Conservation (phyloP, 768 basidiomycete species). For the Tephrocybe rancida region DNA sequence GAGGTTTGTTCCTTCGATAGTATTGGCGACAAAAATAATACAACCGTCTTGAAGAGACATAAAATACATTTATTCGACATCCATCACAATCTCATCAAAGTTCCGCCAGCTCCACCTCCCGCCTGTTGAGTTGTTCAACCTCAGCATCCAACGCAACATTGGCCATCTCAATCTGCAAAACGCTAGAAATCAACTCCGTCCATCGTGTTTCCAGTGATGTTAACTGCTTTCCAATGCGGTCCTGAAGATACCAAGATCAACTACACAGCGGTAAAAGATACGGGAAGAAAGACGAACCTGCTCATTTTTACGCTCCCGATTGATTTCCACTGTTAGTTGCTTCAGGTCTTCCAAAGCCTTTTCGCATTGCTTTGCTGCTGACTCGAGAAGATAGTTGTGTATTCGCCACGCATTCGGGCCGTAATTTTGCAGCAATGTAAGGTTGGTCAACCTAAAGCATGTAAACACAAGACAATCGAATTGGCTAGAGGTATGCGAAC, state of each 20-base stretch:
- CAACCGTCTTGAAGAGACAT: too few species aligned
- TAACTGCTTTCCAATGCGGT: slow-evolving; percentile 76
- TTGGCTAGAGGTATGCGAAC: slow-evolving; percentile 38
- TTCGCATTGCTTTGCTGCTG: slow-evolving; percentile 72
- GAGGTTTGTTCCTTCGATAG: too few species aligned
- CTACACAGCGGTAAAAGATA: neutral
- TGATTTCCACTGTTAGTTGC: slow-evolving; percentile 80
- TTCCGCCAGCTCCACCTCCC: slow-evolving; percentile 63
- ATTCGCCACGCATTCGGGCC: slow-evolving; percentile 92
- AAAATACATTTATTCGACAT: neutral
- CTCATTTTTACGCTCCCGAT: slow-evolving; percentile 83
- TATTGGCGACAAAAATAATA: too few species aligned
- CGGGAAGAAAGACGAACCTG: slow-evolving; percentile 52
- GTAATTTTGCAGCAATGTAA: slow-evolving; percentile 81
- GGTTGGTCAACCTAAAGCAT: slow-evolving; percentile 71
- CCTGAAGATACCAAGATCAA: slow-evolving; percentile 43
- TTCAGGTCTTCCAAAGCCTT: slow-evolving; percentile 75
- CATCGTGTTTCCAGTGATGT: slow-evolving; percentile 83
- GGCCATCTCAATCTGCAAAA: slow-evolving; percentile 95
- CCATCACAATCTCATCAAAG: slow-evolving; percentile 26
- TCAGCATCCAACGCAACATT: slow-evolving; percentile 88
- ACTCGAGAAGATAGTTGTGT: slow-evolving; percentile 87
- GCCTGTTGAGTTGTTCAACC: slow-evolving; percentile 59
- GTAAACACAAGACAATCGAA: neutral
- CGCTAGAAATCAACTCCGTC: slow-evolving; percentile 90